Evolutionary conservation across 768 basidiomycete species (phyloP).

Genomic region (Mycena maculata): DNA sequence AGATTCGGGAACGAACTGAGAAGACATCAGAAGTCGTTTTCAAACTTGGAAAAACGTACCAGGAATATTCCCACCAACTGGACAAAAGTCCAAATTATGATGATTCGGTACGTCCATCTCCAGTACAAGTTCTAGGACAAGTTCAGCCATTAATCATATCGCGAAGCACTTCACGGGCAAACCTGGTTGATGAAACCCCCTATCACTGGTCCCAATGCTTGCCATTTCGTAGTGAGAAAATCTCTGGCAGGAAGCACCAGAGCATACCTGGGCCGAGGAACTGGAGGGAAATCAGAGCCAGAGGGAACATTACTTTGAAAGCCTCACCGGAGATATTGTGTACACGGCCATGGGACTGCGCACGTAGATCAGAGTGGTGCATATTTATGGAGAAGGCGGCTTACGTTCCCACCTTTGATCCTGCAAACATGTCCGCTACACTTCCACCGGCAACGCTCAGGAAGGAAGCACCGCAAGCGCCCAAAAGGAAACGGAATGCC

Average conservation of each 20-base stretch:
- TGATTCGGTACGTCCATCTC: conserved; percentile 83
- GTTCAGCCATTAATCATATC: neutral
- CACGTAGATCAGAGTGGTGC: neutral
- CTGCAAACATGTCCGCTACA: conserved; percentile 66
- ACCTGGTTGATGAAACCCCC: conserved; percentile 78
- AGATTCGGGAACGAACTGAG: conserved; percentile 78
- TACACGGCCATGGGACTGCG: conserved; percentile 65
- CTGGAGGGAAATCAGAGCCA: conserved; percentile 1
- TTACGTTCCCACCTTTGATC: conserved; percentile 69
- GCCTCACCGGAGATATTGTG: conserved; percentile 64
- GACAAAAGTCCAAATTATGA: conserved; percentile 75
- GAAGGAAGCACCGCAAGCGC: conserved; percentile 66
- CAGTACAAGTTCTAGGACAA: conserved; percentile 63
- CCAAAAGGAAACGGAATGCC: conserved; percentile 62
- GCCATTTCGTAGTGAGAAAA: neutral
- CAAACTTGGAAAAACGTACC: conserved; percentile 50
- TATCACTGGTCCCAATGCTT: conserved; percentile 7
- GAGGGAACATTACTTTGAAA: conserved; percentile 49
- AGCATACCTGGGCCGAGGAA: conserved; percentile 31
- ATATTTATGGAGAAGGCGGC: conserved; percentile 35
- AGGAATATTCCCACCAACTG: conserved; percentile 63
- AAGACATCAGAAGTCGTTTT: neutral
- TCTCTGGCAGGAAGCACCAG: neutral
- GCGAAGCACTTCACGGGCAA: neutral
- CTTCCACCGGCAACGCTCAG: conserved; percentile 69